Evolutionary conservation across 305 asterid species (phyloP), one percentile per base, ranked within the genome.

Genomic region (Solanum hybrid): DNA sequence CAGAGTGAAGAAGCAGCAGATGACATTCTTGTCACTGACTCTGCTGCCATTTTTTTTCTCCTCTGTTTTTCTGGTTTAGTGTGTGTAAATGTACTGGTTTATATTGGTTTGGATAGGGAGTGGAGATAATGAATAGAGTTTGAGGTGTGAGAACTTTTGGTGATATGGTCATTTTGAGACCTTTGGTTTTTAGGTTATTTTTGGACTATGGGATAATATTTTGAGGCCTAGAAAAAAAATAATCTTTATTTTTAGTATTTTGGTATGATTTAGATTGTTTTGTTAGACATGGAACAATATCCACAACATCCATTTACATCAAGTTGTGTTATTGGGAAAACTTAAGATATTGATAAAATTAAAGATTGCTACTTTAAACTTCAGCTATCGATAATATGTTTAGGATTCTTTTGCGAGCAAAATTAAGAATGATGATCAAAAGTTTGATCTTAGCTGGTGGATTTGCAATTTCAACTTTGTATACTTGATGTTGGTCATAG

Each of bases 1-100:
- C 90, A 92, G 61, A 93, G 51, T 57, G 93, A 90, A 37, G 94
- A 89, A 39, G 93, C 92, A 24, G 93, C 85, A 29, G 93, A 33
- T 76, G 94, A 89, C 88, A 89, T 88, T 88, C 89, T 91, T 24
- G 92, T 61, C 42, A 91, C 74, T 29, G 94, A 92, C 74, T 93
- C 94, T 85, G 92, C 92, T 34, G 92, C 92, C 94, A 93, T 75
- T 74, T 39, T 9, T 28, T 6, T 51, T 79, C 40, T 64, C 16
- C 29, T 34, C 16, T 37, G 69, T 36, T 61, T 71, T 86, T 33
- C 46, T 36, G 39, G 22, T 82, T 28, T 14, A 14, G 57, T 82
- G 16, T 20, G 29, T 7, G 29, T n/a, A n/a, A n/a, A n/a, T 12
- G 29, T 77, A 35, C 28, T 36, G 73, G 26, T 16, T 57, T 57